Evolutionary conservation across 495 filamentous ascomycete genomes (phyloP).

Genomic region (Aspergillus cavernicola): DNA sequence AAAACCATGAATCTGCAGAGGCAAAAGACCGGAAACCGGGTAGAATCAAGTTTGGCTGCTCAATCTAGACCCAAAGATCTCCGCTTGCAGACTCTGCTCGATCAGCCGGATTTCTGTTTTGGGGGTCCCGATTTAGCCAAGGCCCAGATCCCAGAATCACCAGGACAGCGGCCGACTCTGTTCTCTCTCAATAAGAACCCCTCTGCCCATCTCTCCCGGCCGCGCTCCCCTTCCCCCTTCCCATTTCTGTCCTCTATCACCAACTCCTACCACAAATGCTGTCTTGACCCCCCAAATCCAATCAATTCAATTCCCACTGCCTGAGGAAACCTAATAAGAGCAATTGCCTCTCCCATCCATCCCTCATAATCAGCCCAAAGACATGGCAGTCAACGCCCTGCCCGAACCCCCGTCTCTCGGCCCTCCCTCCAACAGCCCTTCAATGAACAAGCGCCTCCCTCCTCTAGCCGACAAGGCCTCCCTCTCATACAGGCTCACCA

Average conservation of each 20-base stretch:
- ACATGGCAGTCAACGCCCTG: conserved; percentile 14
- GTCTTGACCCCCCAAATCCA: not conserved
- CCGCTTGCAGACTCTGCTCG: conserved; percentile 26
- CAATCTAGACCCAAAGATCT: conserved; percentile 21
- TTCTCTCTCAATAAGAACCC: conserved; percentile 1
- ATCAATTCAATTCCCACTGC: conserved; percentile 1
- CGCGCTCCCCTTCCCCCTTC: not conserved
- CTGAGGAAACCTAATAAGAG: not conserved
- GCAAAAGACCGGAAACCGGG: not conserved
- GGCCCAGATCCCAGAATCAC: not conserved
- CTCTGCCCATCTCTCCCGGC: not conserved
- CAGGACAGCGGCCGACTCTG: no score
- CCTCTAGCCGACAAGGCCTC: conserved; percentile 41
- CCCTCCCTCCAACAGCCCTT: conserved; percentile 23
- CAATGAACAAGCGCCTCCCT: conserved; percentile 39
- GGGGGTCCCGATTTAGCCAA: conserved; percentile 10
- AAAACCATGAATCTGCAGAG: not conserved
- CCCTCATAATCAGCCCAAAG: not conserved
- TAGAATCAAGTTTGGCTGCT: not conserved
- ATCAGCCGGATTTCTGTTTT: conserved; percentile 26
- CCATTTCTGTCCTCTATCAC: not conserved
- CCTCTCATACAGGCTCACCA: conserved; percentile 41
- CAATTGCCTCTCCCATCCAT: not conserved
- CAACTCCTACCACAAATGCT: not conserved
- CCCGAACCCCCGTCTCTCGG: conserved; percentile 10